Evolutionary conservation across 2,329 filamentous ascomycete species (phyloP).

Genomic region (Aspergillus sp.): DNA sequence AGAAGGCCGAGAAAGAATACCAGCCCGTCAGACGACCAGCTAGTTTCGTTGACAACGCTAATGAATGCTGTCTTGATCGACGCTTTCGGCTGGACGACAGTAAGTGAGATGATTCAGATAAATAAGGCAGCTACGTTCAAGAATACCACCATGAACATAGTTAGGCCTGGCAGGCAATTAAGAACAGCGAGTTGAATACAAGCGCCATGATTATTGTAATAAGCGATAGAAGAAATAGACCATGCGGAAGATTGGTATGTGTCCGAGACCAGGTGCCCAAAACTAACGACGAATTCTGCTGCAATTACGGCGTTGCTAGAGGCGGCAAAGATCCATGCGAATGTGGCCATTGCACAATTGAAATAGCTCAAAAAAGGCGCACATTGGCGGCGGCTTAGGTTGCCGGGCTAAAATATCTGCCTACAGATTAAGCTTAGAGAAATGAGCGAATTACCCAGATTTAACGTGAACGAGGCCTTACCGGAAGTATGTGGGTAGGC

Average conservation of each 20-base stretch:
- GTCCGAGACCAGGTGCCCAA: not conserved
- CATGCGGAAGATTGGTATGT: not conserved
- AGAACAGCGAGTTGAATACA: not conserved
- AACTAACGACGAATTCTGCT: not conserved
- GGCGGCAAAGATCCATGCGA: not conserved
- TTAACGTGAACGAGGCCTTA: not conserved
- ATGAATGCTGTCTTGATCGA: constrained; percentile 16
- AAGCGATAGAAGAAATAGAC: not conserved
- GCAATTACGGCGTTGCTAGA: not conserved
- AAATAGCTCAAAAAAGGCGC: not conserved
- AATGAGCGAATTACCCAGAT: not conserved
- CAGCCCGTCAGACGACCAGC: constrained; percentile 15
- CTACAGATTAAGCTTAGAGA: not conserved
- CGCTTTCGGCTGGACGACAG: constrained; percentile 5
- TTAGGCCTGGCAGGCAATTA: not conserved
- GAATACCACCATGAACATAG: not conserved
- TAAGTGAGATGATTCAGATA: constrained; percentile 3
- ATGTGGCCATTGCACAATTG: not conserved
- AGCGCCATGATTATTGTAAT: not conserved
- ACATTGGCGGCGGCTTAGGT: too few species aligned
- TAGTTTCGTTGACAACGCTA: constrained; percentile 18
- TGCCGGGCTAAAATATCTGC: not conserved
- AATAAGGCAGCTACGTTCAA: not conserved
- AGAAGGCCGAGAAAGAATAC: constrained; percentile 4
- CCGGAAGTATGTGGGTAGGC: not conserved